Evolutionary conservation across 805 yeast genomes (phyloP), one percentile per base, ranked within the genome.

Genomic region (Candida hungchunana): DNA sequence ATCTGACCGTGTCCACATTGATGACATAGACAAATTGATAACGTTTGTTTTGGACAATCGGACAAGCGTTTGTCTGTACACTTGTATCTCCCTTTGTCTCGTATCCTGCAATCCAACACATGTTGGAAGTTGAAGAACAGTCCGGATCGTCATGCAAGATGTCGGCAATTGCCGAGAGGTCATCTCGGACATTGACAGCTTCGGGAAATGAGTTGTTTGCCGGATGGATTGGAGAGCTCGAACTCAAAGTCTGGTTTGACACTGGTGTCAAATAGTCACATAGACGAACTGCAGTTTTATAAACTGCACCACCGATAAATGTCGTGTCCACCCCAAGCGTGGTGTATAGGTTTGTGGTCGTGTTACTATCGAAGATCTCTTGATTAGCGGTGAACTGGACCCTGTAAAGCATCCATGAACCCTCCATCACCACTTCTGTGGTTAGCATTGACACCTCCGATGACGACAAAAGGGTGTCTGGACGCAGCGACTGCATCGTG

Each of bases 1-100:
- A 52, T 12, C 64, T 61, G 12, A 50, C 37, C 6, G 41, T 28
- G 1, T 48, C 46, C 14, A 55, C 50, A 8, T 43, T 20, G 10
- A 53, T 41, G 5, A 56, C 39, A 24, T 58, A 46, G 14, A 42
- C 42, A 18, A 63, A 42, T 10, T 40, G 48, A 26, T 61, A 43
- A 16, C 43, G 44, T 20, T 60, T 52, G 13, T 50, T 46, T 8
- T 30, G 26, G 18, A 31, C 41, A 19, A 64, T 42, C 31, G 75
- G 52, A 49, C 66, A 48, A 2, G 21, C 23, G 7, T 7, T 18
- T 7, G 4, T n/a, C 7, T 11, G 14, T 13, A 29, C 14, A 13
- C n/a, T 3, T 19, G 20, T 7, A 10, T 6, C n/a, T n/a, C 24
- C 6, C 26, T 18, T 5, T n/a, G 29, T 19, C 18, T 35, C 31